A percentile compares a stretch with the other conserved stretches of the same genome.
phyloP scores from a whole-genome alignment of 208 protist species.

The Wallacemonas sp. region DNA sequence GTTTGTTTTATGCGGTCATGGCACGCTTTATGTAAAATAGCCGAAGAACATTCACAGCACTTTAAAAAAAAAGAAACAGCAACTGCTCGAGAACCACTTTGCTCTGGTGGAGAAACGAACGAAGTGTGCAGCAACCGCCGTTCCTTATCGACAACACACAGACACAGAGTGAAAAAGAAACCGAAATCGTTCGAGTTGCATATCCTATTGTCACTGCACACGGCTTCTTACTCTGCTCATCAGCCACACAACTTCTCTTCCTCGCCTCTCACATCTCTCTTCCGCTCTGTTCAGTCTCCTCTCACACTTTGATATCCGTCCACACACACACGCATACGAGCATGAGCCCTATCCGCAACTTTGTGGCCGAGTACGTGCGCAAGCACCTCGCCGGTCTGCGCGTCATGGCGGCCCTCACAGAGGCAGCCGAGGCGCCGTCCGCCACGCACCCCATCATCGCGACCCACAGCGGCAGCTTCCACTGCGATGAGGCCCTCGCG shows the following conservation, averaged over 20 bases:
- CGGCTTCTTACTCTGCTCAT: too few relatives aligned
- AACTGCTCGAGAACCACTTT: conserved; percentile 8
- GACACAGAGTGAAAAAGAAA: too few relatives aligned
- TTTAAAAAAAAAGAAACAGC: conserved; percentile 15
- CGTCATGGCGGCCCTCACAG: conserved; percentile 37
- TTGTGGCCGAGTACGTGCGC: conserved; percentile 65
- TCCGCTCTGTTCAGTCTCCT: not conserved
- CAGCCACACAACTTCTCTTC: too few relatives aligned
- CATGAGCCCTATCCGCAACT: conserved; percentile 37
- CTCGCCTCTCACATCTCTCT: not conserved
- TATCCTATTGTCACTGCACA: conserved; percentile 2
- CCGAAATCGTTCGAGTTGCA: conserved; percentile 1
- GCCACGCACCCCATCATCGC: conserved; percentile 65
- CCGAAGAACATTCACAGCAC: conserved; percentile 8
- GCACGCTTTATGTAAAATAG: conserved; percentile 57
- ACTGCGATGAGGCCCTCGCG: conserved; percentile 96
- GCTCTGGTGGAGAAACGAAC: too few relatives aligned
- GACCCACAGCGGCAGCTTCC: conserved; percentile 94
- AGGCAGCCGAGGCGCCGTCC: conserved; percentile 19
- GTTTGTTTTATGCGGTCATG: conserved; percentile 59
- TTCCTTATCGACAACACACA: too few relatives aligned
- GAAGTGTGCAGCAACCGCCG: too few relatives aligned
- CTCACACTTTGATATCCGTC: too few relatives aligned
- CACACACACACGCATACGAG: conserved; percentile 13
- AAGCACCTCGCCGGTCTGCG: conserved; percentile 53